Evolutionary conservation across 805 yeast genomes (phyloP).

Genomic region (Spathaspora arborariae): DNA sequence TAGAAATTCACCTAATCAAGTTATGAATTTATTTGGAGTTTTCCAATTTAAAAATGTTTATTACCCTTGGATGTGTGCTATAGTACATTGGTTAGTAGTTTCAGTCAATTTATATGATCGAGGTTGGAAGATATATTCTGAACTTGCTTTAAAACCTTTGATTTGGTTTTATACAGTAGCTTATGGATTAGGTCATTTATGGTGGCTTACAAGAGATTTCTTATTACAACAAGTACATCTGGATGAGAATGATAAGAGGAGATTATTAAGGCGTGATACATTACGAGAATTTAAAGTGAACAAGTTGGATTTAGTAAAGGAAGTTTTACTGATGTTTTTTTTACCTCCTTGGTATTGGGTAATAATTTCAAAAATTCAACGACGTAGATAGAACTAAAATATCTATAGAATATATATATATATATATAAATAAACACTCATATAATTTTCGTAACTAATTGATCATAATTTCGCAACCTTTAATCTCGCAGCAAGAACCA

Average conservation of each 20-base stretch:
- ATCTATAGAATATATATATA: neutral
- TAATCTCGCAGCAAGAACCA: conserved; percentile 10
- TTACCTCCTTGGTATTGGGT: conserved; percentile 37
- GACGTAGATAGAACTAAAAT: neutral
- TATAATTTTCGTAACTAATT: no score
- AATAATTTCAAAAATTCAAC: conserved; percentile 12
- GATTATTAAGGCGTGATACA: conserved; percentile 11
- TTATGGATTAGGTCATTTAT: conserved; percentile 19
- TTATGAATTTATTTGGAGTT: conserved; percentile 20
- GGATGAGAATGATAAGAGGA: conserved; percentile 16
- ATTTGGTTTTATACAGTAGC: conserved; percentile 10
- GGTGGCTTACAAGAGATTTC: conserved; percentile 26
- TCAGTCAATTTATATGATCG: neutral
- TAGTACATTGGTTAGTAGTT: conserved; percentile 3
- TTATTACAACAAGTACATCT: conserved; percentile 10
- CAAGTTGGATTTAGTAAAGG: conserved; percentile 12
- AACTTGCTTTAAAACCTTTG: conserved; percentile 6
- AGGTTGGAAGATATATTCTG: neutral
- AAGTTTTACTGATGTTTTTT: conserved; percentile 11
- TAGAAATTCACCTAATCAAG: conserved; percentile 21
- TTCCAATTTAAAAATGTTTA: conserved; percentile 15
- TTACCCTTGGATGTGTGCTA: conserved; percentile 5
- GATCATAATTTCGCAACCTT: neutral
- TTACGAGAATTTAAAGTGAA: conserved; percentile 9
- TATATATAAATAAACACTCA: neutral